Evolutionary conservation across 257 asterid species (phyloP).

Genomic region (Mitragyna speciosa): DNA sequence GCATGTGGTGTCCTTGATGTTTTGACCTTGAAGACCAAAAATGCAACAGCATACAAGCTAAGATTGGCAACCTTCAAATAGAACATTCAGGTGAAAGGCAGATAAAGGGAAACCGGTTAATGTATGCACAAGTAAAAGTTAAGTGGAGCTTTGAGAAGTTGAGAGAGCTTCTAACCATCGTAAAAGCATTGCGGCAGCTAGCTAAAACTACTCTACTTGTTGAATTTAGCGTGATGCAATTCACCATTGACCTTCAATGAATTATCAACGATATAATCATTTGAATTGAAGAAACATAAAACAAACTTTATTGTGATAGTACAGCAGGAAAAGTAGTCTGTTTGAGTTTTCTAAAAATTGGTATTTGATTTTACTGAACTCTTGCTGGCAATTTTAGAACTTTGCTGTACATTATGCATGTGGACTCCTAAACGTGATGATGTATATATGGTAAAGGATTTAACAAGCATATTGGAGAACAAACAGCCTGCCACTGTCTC

Average conservation of each 20-base stretch:
- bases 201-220: slow-evolving; percentile 88
- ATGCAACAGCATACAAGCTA: slow-evolving; percentile 79
- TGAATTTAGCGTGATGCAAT: slow-evolving; percentile 88
- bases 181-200: slow-evolving; percentile 94
- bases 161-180: slow-evolving; percentile 64
- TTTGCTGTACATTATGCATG: not conserved
- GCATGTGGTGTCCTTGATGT: slow-evolving; percentile 40
- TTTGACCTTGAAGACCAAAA: slow-evolving; percentile 53
- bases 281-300: not conserved
- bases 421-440: not conserved
- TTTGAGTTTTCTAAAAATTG: not conserved
- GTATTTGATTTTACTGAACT: not conserved
- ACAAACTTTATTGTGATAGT: not conserved
- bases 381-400: not conserved
- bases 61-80: slow-evolving; percentile 76
- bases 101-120: slow-evolving; percentile 7
- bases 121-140: not conserved
- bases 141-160: slow-evolving; percentile 11
- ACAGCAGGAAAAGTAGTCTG: not conserved
- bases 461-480: not conserved
- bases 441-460: not conserved
- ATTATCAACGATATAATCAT: not conserved
- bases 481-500: not conserved
- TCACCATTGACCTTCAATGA: slow-evolving; percentile 89
- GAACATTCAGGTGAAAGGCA: not conserved